Base-by-base conservation (phyloP, 2,329 filamentous ascomycete species). In the Ophiocordyceps robertsii region DNA sequence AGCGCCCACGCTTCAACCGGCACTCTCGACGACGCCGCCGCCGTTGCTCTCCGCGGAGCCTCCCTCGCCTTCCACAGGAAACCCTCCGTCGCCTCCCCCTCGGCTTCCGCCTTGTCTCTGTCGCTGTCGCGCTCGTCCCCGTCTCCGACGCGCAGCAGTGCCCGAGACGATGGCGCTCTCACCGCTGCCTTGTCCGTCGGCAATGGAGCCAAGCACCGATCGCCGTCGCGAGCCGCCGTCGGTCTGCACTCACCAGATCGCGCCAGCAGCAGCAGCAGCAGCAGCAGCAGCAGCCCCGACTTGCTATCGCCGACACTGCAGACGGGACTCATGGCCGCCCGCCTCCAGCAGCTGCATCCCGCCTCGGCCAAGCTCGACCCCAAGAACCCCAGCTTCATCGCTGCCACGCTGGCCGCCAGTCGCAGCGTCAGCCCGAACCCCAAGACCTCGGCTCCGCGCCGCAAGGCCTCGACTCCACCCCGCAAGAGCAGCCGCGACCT, bases 401-500 rank as follows among this genome's bases (percentile, higher is more conserved):
- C 63, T 13, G 80, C 78, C 17, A 79, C 76, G 43, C 67, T 80
- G 55, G 73, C 75, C 14, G 70, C 66, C 24, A 75, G 75, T 48
- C 64, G 70, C 5, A 71, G 59, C 44, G 67, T 63, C 24, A 69
- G 65, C 44, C 61, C 65, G 11, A 59, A 53, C 8, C 54, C 58
- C 8, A 55, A 49, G 38, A 17, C 17, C 16, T 5, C 21, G 16
- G 43, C 43, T 3, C 46, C 44, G 3, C 33, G 6, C 9, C 33
- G 33, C 33, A 36, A 49, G 38, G 16, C 17, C 16, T 5, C 21
- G 16, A 44, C 43, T 3, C 46, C 44, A 5, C 33, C 9, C 9
- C 33, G 33, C 33, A 36, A 36, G n/a, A 36, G 6, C n/a, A 36
- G 33, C 33, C 33, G 8, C 39, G 53, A 52, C 40, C 51, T 59